Evolutionary conservation across 2,329 filamentous ascomycete genomes (phyloP), one percentile per base, ranked within the genome.

Genomic region (Claviceps sp.): DNA sequence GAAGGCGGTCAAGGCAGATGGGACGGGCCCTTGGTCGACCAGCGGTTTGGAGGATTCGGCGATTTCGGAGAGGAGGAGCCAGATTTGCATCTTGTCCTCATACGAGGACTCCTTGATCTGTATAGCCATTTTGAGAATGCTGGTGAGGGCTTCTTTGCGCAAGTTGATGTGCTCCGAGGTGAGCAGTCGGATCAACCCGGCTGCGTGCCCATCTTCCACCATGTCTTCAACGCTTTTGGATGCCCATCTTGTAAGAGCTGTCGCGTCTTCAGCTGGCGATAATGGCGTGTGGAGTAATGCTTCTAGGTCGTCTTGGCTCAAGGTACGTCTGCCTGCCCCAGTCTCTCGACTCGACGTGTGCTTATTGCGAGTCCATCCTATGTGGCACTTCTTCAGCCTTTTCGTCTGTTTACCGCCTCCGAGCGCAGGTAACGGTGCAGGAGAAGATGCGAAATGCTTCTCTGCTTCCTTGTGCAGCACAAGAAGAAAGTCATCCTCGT

Each of bases 41-140:
- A 71, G 63, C 7, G 70, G 63, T 52, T 74, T 76, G 13, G 79
- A 78, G 0, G 90, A 93, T 65, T 96, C 89, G 14, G 82, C 75
- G 6, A 94, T 66, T 66, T 95, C 90, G 52, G 82, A 86, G 2
- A 93, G 74, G 4, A 96, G 76, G 9, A 95, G 74, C 72, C 86
- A 90, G 5, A 90, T 70, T 55, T 90, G 84, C 40, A 87, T 81
- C 61, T 82, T 85, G 61, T 94, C 88, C 46, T 82, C 77, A 59
- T 89, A 83, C 1, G 78, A 76, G 0, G 86, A 90, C 50, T 80
- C 79, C 63, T 83, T 77, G 48, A 85, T 69, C 61, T 78, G 81
- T 36, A 70, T 68, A 1, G 79, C 76, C 65, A 84, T 77, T 63
- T 86, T 87, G 49, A 80, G 72, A 43, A 90, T 73, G 59, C 81